phyloP scores from a whole-genome alignment of 805 yeast species.

The Saturnispora silvae region DNA sequence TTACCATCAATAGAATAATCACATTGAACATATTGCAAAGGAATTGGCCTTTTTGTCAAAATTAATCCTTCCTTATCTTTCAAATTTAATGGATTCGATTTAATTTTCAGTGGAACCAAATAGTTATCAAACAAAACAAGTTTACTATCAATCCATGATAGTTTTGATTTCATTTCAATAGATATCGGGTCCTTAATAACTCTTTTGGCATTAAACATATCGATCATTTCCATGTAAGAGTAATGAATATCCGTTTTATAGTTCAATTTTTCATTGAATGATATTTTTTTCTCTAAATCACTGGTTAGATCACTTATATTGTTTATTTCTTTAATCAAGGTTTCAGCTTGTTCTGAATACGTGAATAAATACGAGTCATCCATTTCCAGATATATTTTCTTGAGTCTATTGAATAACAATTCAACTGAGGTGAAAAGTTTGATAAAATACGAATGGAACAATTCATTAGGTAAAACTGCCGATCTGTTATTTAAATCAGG shows the following conservation, averaged over 20 bases:
- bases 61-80: slow-evolving; percentile 16
- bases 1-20: slow-evolving; percentile 13
- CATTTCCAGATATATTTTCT: slow-evolving; percentile 16
- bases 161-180: slow-evolving; percentile 14
- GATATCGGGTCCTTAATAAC: slow-evolving; percentile 19
- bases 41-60: slow-evolving; percentile 19
- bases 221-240: slow-evolving; percentile 23
- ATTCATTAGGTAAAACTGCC: slow-evolving; percentile 21
- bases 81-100: slow-evolving; percentile 8
- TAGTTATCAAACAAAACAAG: slow-evolving; percentile 32
- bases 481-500: slow-evolving; percentile 18
- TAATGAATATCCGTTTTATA: slow-evolving; percentile 20
- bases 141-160: slow-evolving; percentile 33
- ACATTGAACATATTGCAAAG: slow-evolving; percentile 20
- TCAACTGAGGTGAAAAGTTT: slow-evolving; percentile 24
- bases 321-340: slow-evolving; percentile 17
- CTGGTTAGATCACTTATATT: slow-evolving; percentile 22
- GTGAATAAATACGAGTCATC: slow-evolving; percentile 11
- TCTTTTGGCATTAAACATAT: slow-evolving; percentile 21
- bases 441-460: slow-evolving; percentile 23
- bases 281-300: slow-evolving; percentile 23
- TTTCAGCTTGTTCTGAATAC: slow-evolving; percentile 14
- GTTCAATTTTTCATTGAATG: slow-evolving; percentile 22
- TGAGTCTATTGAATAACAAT: slow-evolving; percentile 18
- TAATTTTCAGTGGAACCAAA: slow-evolving; percentile 17